Evolutionary conservation across 2,329 filamentous ascomycete species (phyloP).

Genomic region (Fusarium paranaense): DNA sequence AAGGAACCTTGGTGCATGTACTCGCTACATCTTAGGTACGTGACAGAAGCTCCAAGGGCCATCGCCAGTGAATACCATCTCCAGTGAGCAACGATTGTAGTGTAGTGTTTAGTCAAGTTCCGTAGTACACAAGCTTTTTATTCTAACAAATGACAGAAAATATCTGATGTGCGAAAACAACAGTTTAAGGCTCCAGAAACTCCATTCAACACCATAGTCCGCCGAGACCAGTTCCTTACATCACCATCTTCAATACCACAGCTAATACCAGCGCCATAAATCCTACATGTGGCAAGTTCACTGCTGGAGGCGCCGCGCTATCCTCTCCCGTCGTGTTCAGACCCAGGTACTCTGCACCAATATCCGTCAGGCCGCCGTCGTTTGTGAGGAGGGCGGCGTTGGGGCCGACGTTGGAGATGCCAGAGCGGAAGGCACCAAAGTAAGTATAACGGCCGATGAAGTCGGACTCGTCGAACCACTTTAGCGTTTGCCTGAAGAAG

Average conservation of each 20-base stretch:
- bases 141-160: not conserved
- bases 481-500: conserved; percentile 75
- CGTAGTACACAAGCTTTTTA: not conserved
- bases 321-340: conserved; percentile 56
- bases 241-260: conserved; percentile 1
- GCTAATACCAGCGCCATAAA: conserved; percentile 14
- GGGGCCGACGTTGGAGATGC: conserved; percentile 78
- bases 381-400: conserved; percentile 78
- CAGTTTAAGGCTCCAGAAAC: not conserved
- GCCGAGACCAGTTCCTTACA: not conserved
- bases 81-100: not conserved
- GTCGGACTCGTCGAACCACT: conserved; percentile 70
- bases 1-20: not conserved
- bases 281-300: not conserved
- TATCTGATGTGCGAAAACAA: not conserved
- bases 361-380: conserved; percentile 77
- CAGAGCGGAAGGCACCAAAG: conserved; percentile 79
- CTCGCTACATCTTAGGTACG: not conserved
- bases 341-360: conserved; percentile 83
- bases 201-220: not conserved
- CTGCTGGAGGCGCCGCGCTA: conserved; percentile 25
- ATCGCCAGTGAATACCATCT: not conserved
- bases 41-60: not conserved
- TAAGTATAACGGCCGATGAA: conserved; percentile 77
- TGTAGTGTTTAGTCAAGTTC: too few species aligned